These are phyloP conservation scores for Ceratonia siliqua DNA, from an alignment of 306 rosid genomes.

Conservation along the genomic window DNA sequence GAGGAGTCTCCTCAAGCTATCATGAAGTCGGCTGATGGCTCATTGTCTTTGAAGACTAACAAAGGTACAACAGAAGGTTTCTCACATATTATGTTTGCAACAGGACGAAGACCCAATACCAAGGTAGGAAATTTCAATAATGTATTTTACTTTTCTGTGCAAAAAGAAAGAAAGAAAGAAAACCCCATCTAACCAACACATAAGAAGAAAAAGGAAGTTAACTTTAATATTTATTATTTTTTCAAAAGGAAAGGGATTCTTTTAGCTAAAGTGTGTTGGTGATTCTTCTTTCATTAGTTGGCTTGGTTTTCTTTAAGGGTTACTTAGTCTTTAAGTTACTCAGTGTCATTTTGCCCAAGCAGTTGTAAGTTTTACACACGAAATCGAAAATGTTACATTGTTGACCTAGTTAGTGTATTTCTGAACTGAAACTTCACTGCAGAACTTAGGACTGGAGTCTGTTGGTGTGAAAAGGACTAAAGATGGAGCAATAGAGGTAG, in stretches of 20 bases:
- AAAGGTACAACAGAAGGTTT: conserved; percentile 83
- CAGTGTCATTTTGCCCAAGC: conserved; percentile 12
- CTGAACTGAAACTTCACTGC: conserved; percentile 44
- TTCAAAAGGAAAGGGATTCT: neutral
- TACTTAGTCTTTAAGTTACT: conserved; percentile 26
- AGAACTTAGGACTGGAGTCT: conserved; percentile 90
- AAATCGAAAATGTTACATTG: neutral
- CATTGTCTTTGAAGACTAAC: conserved; percentile 84
- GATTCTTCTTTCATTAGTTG: conserved; percentile 11
- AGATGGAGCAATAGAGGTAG: conserved; percentile 92
- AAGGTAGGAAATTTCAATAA: conserved; percentile 50
- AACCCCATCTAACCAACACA: neutral
- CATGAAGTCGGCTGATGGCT: conserved; percentile 72
- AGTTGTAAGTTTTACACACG: conserved; percentile 19
- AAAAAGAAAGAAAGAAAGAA: too few species aligned
- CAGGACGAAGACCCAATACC: conserved; percentile 94
- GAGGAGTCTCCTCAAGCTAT: conserved; percentile 90
- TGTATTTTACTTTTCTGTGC: neutral
- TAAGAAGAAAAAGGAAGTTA: neutral
- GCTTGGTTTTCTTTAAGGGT: conserved; percentile 5
- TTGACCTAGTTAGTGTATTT: conserved; percentile 8
- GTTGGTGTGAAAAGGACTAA: conserved; percentile 73
- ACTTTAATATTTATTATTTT: conserved; percentile 16
- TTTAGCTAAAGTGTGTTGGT: conserved; percentile 8
- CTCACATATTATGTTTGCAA: conserved; percentile 95